Conservation (phyloP, 225 moss, liverwort and hornwort species). For the Neckera pumila region DNA sequence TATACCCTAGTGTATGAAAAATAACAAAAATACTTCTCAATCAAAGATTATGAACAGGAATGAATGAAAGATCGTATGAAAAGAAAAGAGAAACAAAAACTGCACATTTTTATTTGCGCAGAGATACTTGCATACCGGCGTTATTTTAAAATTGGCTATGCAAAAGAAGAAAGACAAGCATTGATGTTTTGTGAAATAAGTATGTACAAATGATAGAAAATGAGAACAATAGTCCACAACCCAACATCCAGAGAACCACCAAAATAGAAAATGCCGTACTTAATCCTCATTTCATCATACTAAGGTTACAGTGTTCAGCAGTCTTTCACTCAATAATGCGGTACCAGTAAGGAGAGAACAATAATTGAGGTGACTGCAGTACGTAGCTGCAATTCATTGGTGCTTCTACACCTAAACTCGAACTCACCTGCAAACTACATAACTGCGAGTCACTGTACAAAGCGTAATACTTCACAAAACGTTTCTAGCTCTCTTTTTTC, state of each 20-base stretch:
- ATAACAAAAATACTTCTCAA: not conserved
- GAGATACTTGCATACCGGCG: too few relatives aligned
- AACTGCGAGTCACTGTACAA: conserved; percentile 33
- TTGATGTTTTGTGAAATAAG: too few relatives aligned
- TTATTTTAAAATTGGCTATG: too few relatives aligned
- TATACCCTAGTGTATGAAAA: too few relatives aligned
- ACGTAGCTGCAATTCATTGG: conserved; percentile 1
- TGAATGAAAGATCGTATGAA: not conserved
- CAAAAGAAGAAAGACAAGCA: too few relatives aligned
- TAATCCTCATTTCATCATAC: not conserved
- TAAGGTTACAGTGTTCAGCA: not conserved
- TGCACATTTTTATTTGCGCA: not conserved
- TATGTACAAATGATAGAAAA: too few relatives aligned
- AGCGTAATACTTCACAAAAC: conserved; percentile 14
- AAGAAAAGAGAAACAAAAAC: not conserved
- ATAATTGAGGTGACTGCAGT: conserved; percentile 21
- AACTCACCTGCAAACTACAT: conserved; percentile 7
- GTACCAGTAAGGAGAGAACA: conserved; percentile 10
- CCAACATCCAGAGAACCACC: not conserved
- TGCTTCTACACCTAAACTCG: conserved; percentile 17
- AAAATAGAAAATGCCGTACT: not conserved
- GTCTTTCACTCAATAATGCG: not conserved
- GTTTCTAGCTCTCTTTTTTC: not conserved
- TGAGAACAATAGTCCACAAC: too few relatives aligned
- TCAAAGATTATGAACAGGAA: not conserved